A percentile compares a stretch with the other conserved stretches of the same genome.
Conservation (phyloP, 768 basidiomycete genomes). For the Suillus occidentalis region DNA sequence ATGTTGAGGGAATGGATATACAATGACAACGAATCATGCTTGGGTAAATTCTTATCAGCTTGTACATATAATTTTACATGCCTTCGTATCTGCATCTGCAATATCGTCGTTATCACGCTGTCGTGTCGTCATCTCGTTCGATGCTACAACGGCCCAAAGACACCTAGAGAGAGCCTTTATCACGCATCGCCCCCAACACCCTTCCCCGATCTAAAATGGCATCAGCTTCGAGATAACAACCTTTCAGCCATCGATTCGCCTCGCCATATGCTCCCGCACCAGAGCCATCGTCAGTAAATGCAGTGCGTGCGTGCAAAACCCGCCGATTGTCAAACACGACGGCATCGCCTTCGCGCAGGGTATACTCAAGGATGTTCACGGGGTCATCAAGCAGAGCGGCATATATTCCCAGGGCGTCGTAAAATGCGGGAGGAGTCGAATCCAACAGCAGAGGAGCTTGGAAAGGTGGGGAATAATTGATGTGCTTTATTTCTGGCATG, state of each 20-base stretch:
- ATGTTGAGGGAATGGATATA: background rate
- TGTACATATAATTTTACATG: background rate
- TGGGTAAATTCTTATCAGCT: background rate
- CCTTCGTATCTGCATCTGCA: background rate
- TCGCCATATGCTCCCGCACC: constrained; percentile 41
- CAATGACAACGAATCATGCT: background rate
- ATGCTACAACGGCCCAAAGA: background rate
- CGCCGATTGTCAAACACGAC: constrained; percentile 92
- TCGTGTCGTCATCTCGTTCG: background rate
- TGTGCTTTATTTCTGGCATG: constrained; percentile 47
- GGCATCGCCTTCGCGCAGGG: constrained; percentile 77
- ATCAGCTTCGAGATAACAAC: constrained; percentile 77
- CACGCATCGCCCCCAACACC: constrained; percentile 39
- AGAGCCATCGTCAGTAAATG: constrained; percentile 48
- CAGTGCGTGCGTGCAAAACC: constrained; percentile 83
- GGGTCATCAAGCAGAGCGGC: constrained; percentile 55
- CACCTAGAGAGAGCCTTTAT: background rate
- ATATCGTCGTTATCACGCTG: background rate
- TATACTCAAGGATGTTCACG: constrained; percentile 56
- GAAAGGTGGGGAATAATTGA: constrained; percentile 96
- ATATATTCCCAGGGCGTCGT: constrained; percentile 62
- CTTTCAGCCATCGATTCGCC: constrained; percentile 85
- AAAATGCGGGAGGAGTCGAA: constrained; percentile 55
- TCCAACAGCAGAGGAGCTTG: constrained; percentile 71
- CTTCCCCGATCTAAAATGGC: constrained; percentile 60